Evolutionary conservation across 192 early-diverging fungal genomes (phyloP).

Genomic region (Chytriomyces sp.): DNA sequence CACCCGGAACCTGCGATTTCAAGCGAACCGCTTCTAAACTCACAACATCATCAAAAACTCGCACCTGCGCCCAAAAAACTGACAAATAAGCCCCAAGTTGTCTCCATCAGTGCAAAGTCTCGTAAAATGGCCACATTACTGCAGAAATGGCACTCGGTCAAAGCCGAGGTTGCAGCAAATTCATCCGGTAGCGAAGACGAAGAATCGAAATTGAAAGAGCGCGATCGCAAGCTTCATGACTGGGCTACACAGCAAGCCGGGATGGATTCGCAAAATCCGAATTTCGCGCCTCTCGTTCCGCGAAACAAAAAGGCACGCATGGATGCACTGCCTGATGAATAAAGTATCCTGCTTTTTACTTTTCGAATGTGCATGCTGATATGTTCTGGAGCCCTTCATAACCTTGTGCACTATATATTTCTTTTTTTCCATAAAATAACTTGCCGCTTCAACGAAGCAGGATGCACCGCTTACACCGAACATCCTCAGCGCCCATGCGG

Average conservation of each 20-base stretch:
- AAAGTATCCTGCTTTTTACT: background rate
- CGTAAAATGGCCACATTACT: constrained; percentile 16
- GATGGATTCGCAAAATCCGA: constrained; percentile 18
- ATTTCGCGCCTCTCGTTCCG: constrained; percentile 19
- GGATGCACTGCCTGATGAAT: background rate
- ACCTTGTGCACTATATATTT: background rate
- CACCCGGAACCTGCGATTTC: background rate
- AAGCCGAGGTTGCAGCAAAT: constrained; percentile 20
- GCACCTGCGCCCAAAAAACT: background rate
- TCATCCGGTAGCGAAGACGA: background rate
- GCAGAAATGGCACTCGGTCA: constrained; percentile 27
- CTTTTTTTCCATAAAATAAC: background rate
- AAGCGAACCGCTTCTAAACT: background rate
- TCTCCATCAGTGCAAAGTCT: constrained; percentile 30
- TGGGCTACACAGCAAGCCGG: constrained; percentile 5
- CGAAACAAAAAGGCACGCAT: background rate
- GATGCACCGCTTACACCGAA: no score
- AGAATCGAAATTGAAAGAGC: background rate
- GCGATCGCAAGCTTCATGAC: constrained; percentile 5
- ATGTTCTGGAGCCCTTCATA: background rate
- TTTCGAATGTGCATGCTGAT: background rate
- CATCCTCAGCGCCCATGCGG: no score
- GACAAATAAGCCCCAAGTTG: constrained; percentile 17
- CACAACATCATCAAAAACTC: background rate
- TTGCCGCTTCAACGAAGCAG: background rate